These are phyloP conservation scores for Aurinia saxatilis DNA, from an alignment of 345 rosid genomes.

Conservation along the genomic window DNA sequence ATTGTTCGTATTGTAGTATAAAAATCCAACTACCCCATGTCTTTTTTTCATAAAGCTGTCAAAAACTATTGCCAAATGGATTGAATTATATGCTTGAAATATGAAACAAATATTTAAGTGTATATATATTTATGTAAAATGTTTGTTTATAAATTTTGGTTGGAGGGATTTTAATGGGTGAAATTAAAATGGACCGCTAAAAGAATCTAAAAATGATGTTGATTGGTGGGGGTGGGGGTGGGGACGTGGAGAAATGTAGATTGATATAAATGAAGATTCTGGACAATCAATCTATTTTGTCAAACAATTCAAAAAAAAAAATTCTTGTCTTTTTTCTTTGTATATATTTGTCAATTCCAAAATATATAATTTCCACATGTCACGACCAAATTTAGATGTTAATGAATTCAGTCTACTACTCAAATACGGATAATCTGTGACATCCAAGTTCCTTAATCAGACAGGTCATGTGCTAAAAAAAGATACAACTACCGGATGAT, in stretches of 20 bases:
- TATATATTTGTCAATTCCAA: neutral
- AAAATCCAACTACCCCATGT: constrained; percentile 22
- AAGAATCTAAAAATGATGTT: constrained; percentile 2
- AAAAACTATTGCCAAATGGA: constrained; percentile 4
- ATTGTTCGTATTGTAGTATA: constrained; percentile 9
- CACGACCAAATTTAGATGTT: neutral
- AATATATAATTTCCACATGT: too few relatives aligned
- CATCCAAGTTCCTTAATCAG: neutral
- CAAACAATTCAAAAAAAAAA: neutral
- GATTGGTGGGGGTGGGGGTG: constrained; percentile 6
- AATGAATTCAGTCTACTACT: neutral
- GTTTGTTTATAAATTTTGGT: neutral
- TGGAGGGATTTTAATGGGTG: neutral
- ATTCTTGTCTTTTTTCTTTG: neutral
- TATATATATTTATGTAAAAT: neutral
- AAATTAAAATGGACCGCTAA: constrained; percentile 2
- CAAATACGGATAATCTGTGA: neutral
- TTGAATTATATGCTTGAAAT: neutral
- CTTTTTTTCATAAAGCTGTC: constrained; percentile 8
- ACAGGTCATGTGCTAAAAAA: neutral
- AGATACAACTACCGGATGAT: too few relatives aligned
- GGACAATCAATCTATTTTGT: neutral
- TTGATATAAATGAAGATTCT: neutral
- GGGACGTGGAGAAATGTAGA: neutral
- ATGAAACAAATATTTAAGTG: too few relatives aligned